A percentile compares a stretch with the other conserved stretches of the same genome.
Conservation (phyloP, 169 alveolate genomes). For the Plasmodium berghei region DNA sequence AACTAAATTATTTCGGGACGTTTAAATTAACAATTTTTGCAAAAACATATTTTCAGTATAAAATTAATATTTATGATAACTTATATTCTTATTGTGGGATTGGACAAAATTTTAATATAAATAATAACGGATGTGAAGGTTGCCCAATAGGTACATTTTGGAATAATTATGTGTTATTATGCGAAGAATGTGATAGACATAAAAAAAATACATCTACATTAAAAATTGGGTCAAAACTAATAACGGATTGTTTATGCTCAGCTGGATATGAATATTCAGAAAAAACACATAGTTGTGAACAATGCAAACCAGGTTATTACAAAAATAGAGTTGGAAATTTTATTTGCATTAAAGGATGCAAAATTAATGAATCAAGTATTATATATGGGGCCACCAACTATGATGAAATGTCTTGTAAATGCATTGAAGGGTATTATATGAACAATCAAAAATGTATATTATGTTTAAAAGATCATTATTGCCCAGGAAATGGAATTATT, state of each 20-base stretch:
- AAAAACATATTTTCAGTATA: conserved; percentile 67
- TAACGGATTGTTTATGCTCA: conserved; percentile 79
- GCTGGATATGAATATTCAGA: conserved; percentile 79
- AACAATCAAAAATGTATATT: conserved; percentile 76
- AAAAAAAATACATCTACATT: conserved; percentile 78
- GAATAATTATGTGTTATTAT: conserved; percentile 38
- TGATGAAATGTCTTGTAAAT: conserved; percentile 76
- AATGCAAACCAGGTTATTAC: conserved; percentile 81
- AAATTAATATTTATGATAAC: conserved; percentile 38
- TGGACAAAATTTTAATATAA: conserved; percentile 45
- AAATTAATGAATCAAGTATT: conserved; percentile 35
- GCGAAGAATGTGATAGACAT: conserved; percentile 75
- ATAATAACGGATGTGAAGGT: conserved; percentile 31
- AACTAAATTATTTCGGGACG: conserved; percentile 57
- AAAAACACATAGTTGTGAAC: conserved; percentile 73
- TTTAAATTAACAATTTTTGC: conserved; percentile 71
- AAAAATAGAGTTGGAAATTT: conserved; percentile 73
- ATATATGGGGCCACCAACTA: conserved; percentile 72
- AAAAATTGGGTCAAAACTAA: conserved; percentile 72
- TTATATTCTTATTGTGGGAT: conserved; percentile 64
- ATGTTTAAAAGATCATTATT: conserved; percentile 78
- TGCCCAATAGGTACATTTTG: conserved; percentile 72
- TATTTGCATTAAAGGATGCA: conserved; percentile 76
- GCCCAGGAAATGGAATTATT: conserved; percentile 49
- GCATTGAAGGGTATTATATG: conserved; percentile 78